phyloP scores from a whole-genome alignment of 2,329 filamentous ascomycete genomes.

The Coniella vitis region DNA sequence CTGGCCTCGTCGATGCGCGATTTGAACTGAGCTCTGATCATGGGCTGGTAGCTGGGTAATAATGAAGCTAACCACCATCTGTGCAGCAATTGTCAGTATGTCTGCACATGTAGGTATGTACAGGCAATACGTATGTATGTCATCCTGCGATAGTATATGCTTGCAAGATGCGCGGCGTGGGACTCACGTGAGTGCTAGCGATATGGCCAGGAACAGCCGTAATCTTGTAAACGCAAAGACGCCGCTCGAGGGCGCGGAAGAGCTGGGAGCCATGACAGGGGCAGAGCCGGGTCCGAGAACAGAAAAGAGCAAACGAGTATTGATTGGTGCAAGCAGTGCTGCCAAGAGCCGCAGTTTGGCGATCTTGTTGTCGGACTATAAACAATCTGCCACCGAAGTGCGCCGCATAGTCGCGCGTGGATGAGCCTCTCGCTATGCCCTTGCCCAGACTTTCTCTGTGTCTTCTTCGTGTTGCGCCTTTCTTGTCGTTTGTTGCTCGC shows the following conservation, averaged over 20 bases:
- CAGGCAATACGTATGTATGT: neutral
- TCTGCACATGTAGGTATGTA: too few relatives aligned
- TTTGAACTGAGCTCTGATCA: conserved; percentile 28
- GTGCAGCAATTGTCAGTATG: neutral
- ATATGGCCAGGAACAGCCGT: conserved; percentile 29
- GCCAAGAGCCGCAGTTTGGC: too few relatives aligned
- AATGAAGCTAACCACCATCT: conserved; percentile 43
- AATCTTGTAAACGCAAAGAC: conserved; percentile 28
- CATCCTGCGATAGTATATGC: neutral
- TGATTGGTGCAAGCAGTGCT: neutral
- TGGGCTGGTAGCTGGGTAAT: conserved; percentile 36
- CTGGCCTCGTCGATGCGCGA: conserved; percentile 30
- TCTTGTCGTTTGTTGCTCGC: too few relatives aligned
- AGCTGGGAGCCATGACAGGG: conserved; percentile 17
- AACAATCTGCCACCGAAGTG: too few relatives aligned
- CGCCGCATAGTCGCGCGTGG: too few relatives aligned
- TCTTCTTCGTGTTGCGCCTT: too few relatives aligned
- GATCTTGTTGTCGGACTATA: too few relatives aligned
- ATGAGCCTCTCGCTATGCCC: too few relatives aligned
- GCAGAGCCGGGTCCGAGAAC: neutral
- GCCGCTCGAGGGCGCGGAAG: conserved; percentile 16
- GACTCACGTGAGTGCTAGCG: conserved; percentile 33
- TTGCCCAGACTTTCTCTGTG: too few relatives aligned
- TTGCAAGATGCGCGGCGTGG: neutral
- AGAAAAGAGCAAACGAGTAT: neutral